Evolutionary conservation across 345 rosid genomes (phyloP), one percentile per base, ranked within the genome.

Genomic region (Cochlearia excelsa): DNA sequence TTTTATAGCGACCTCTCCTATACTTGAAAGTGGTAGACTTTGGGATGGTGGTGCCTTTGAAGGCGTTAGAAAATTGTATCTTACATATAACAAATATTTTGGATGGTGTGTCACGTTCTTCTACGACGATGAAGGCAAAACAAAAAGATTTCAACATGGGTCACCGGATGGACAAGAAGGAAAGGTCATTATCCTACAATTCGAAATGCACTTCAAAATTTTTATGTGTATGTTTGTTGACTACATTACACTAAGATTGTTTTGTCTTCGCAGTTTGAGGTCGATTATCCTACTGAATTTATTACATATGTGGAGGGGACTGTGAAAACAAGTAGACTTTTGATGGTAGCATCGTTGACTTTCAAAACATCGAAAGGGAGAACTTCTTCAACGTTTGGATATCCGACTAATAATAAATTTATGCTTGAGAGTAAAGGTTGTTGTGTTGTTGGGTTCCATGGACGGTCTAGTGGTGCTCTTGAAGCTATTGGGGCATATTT

Each of bases 401-500:
- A 9, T 37, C 5, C 40, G 7, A 37, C 40, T 4, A 37, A 6
- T 47, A 0, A 1, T 31, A 3, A 5, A 26, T 51, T 67, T 0
- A 2, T 9, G 30, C 52, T 67, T 28, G 35, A 42, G 5, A 49
- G 9, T 0, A 8, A 56, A 39, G 63, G 57, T n/a, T 49, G 40
- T 49, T 39, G 23, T 39, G 26, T 61, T 48, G 47, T 61, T 39
- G 66, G 66, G 48, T 61, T 67, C 38, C 38, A 57, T 27, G 71
- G 59, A 50, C 28, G 45, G 34, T 46, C n/a, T 35, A 8, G 10
- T 8, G 10, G 3, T 34, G 50, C 65, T 26, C 35, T 67, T 23
- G 65, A 53, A 51, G 65, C 59, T 44, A 26, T 61, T n/a, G 42
- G 56, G 40, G 55, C 66, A 26, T 61, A 30, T 29, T n/a, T 1